A percentile compares a stretch with the other conserved stretches of the same genome.
Evolutionary conservation across 495 filamentous ascomycete species (phyloP).

Genomic region (Hypomontagnella submonticulosa): DNA sequence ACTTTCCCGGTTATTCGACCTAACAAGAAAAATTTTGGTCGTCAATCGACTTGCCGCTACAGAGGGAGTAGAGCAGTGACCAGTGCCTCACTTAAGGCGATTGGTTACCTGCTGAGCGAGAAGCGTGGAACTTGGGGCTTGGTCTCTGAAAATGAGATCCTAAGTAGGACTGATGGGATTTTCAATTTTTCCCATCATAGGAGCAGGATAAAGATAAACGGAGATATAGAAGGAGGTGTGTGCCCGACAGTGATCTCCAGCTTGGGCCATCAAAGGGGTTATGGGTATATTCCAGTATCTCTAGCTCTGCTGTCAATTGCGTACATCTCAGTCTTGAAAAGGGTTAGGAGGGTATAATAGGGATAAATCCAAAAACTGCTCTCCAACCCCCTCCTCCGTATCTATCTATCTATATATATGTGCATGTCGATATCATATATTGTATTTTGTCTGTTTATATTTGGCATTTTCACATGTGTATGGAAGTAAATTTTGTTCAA

Average conservation of each 20-base stretch:
- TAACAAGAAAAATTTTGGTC: constrained; percentile 26
- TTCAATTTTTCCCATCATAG: constrained; percentile 7
- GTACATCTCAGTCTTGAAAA: constrained; percentile 39
- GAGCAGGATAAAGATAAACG: constrained; percentile 4
- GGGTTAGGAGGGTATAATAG: constrained; percentile 47
- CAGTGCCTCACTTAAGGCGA: constrained; percentile 3
- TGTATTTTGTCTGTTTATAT: too few relatives aligned
- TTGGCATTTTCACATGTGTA: neutral
- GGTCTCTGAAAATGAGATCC: constrained; percentile 38
- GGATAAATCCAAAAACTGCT: constrained; percentile 25
- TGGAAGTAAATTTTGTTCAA: too few relatives aligned
- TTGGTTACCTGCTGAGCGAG: constrained; percentile 14
- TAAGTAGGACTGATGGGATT: constrained; percentile 18
- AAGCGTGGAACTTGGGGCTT: constrained; percentile 7
- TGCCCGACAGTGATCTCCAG: constrained; percentile 20
- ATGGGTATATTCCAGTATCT: constrained; percentile 20
- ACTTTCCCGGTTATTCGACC: constrained; percentile 33
- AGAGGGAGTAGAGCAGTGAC: constrained; percentile 2
- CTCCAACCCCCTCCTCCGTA: too few relatives aligned
- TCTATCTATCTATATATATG: constrained; percentile 1
- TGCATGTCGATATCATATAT: neutral
- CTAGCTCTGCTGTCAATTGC: constrained; percentile 38
- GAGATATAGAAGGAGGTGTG: constrained; percentile 24
- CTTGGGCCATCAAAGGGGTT: constrained; percentile 9
- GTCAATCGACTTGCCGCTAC: constrained; percentile 7